phyloP scores from a whole-genome alignment of 192 early-diverging fungal species.

The Lunasporangiospora selenospora region DNA sequence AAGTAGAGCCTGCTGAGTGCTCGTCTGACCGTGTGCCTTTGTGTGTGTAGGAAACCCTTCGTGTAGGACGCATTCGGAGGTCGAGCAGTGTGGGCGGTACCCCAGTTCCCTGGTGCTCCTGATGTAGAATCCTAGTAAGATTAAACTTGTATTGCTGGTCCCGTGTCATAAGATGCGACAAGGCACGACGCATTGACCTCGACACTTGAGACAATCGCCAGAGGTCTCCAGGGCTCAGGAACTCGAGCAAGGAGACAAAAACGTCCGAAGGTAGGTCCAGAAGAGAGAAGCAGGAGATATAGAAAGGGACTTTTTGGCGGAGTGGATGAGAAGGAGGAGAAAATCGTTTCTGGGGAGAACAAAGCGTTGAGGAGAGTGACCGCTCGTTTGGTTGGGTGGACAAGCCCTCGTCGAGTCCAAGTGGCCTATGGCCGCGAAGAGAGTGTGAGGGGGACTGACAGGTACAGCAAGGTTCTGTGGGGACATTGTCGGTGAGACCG shows the following conservation, averaged over 20 bases:
- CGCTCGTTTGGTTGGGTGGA: neutral
- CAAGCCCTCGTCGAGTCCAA: too few relatives aligned
- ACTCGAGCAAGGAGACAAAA: conserved; percentile 30
- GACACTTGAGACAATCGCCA: conserved; percentile 32
- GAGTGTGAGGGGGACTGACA: neutral
- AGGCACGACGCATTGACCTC: conserved; percentile 9
- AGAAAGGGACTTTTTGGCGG: conserved; percentile 11
- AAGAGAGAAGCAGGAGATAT: conserved; percentile 32
- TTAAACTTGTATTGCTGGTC: conserved; percentile 26
- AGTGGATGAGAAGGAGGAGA: conserved; percentile 1
- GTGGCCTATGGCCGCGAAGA: too few relatives aligned
- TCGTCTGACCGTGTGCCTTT: too few relatives aligned
- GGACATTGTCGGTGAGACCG: neutral
- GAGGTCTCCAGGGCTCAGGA: conserved; percentile 25
- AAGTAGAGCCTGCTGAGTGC: too few relatives aligned
- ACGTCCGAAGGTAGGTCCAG: conserved; percentile 28
- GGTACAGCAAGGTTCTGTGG: neutral
- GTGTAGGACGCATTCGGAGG: too few relatives aligned
- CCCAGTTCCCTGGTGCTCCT: too few relatives aligned
- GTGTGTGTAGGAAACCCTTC: too few relatives aligned
- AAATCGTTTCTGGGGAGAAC: too few relatives aligned
- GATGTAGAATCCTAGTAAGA: conserved; percentile 25
- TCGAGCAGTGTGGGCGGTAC: too few relatives aligned
- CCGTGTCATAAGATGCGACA: conserved; percentile 23
- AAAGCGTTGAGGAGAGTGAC: neutral